Evolutionary conservation across 1,284 basidiomycete genomes (phyloP).

Genomic region (Ceratobasidium sp.): DNA sequence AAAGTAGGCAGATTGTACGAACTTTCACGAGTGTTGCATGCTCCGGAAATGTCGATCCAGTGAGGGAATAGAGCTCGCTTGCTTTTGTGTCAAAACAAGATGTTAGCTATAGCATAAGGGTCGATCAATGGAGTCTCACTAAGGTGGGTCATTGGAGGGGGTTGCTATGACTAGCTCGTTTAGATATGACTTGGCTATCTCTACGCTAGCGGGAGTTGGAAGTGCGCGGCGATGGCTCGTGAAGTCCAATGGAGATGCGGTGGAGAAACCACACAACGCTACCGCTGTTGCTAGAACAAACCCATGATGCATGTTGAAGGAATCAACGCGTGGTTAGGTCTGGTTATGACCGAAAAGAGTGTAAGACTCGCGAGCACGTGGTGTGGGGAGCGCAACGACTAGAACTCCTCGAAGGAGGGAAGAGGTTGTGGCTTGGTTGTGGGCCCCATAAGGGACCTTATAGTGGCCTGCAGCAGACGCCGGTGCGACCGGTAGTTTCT

Average conservation of each 20-base stretch:
- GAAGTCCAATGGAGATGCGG: background rate
- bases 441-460: no score
- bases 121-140: background rate
- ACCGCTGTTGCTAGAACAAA: no score
- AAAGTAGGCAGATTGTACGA: background rate
- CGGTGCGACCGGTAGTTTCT: no score
- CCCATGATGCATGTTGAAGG: no score
- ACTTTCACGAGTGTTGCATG: constrained; percentile 62
- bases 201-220: constrained; percentile 50
- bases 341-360: no score
- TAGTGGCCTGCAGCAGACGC: no score
- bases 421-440: no score
- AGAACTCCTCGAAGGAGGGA: no score
- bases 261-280: no score
- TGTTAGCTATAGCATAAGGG: background rate
- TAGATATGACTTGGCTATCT: constrained; percentile 52
- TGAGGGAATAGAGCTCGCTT: constrained; percentile 6
- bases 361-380: no score
- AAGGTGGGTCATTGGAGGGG: constrained; percentile 4
- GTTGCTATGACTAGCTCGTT: constrained; percentile 42
- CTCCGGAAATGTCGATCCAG: constrained; percentile 51
- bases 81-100: background rate
- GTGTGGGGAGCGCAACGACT: no score
- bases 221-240: constrained; percentile 44
- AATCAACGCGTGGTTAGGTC: no score